These are phyloP conservation scores for Kwoniella sp. DNA, from an alignment of 768 basidiomycete genomes.

Conservation along the genomic window DNA sequence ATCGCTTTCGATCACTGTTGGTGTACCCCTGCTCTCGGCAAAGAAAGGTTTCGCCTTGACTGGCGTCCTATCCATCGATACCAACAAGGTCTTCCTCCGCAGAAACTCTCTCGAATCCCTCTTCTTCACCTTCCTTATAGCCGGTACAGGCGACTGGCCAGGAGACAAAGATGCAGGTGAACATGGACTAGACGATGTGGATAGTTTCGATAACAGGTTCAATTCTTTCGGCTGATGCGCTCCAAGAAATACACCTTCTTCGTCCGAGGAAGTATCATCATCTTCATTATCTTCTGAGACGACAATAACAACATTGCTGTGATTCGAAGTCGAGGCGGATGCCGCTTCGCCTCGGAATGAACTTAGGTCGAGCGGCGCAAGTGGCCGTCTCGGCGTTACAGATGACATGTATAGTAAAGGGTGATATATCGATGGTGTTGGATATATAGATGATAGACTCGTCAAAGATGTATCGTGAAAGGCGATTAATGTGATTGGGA, in stretches of 20 bases:
- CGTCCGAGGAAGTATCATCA: slow-evolving; percentile 16
- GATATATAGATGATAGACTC: too few species aligned
- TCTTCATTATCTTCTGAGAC: slow-evolving; percentile 4
- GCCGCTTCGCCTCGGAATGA: background rate
- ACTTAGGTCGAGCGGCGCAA: background rate
- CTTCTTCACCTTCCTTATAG: slow-evolving; percentile 25
- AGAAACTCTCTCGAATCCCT: slow-evolving; percentile 48
- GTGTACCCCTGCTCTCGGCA: slow-evolving; percentile 3
- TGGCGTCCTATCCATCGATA: slow-evolving; percentile 4
- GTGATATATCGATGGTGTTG: background rate
- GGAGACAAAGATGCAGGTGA: background rate
- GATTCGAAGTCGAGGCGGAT: background rate
- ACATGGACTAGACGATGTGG: slow-evolving; percentile 5
- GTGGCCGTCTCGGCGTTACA: background rate
- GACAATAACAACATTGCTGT: background rate
- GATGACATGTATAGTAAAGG: background rate
- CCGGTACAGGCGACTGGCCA: background rate
- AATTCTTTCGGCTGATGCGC: slow-evolving; percentile 22
- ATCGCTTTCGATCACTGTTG: slow-evolving; percentile 6
- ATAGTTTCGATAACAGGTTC: slow-evolving; percentile 25
- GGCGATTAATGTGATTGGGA: too few species aligned
- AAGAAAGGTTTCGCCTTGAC: slow-evolving; percentile 3
- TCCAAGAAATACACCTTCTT: slow-evolving; percentile 45
- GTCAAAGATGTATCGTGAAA: too few species aligned
- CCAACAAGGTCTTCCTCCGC: slow-evolving; percentile 36